Percentiles rank a stretch among this genome's conserved stretches.
These are phyloP conservation scores for Ascochyta pisi DNA, from an alignment of 2,329 filamentous ascomycete genomes.

Conservation along the genomic window DNA sequence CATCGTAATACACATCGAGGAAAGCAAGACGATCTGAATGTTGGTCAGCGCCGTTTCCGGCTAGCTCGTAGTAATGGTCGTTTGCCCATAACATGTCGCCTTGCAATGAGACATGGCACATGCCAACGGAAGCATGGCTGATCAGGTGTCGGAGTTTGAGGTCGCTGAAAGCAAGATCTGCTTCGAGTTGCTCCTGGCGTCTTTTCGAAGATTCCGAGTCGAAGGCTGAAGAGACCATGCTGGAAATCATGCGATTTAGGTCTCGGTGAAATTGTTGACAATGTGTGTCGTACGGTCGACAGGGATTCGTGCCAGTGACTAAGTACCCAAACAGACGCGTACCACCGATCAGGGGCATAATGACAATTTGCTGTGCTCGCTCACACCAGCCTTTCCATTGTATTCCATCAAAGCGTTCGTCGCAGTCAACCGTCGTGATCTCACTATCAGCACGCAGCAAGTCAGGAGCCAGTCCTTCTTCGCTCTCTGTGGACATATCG, in stretches of 20 bases:
- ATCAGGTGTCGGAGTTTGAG: slow-evolving; percentile 45
- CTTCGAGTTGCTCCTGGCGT: slow-evolving; percentile 41
- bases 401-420: slow-evolving; percentile 39
- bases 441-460: slow-evolving; percentile 35
- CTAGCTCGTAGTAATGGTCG: slow-evolving; percentile 42
- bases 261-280: slow-evolving; percentile 45
- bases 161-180: slow-evolving; percentile 44
- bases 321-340: slow-evolving; percentile 38
- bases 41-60: slow-evolving; percentile 28
- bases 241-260: slow-evolving; percentile 41
- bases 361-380: slow-evolving; percentile 34
- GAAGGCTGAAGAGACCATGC: slow-evolving; percentile 34
- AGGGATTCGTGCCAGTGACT: slow-evolving; percentile 47
- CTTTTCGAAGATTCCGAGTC: slow-evolving; percentile 29
- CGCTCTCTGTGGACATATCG: slow-evolving; percentile 28
- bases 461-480: slow-evolving; percentile 38
- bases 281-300: slow-evolving; percentile 39
- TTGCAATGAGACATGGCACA: slow-evolving; percentile 40
- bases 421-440: slow-evolving; percentile 31
- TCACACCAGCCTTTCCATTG: slow-evolving; percentile 39
- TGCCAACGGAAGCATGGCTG: slow-evolving; percentile 45
- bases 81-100: slow-evolving; percentile 46
- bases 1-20: slow-evolving; percentile 38
- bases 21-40: slow-evolving; percentile 26
- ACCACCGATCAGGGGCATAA: slow-evolving; percentile 36